phyloP scores from a whole-genome alignment of 176 grass and related monocot genomes.

The Themeda triandra region DNA sequence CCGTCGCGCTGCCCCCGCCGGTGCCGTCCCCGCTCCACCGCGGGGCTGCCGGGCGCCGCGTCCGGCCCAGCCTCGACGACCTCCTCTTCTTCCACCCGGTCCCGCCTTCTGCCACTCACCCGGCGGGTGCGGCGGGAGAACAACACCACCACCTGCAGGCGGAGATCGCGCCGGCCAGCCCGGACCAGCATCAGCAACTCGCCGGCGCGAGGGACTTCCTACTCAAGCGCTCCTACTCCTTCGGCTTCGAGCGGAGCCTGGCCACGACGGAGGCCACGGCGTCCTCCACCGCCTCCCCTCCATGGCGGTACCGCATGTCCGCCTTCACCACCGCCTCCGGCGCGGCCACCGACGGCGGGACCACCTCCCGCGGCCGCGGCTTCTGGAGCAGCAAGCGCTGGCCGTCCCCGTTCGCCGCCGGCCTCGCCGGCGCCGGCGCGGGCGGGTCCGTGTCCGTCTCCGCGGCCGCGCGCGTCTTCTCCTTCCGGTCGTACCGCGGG shows the following conservation, averaged over 20 bases:
- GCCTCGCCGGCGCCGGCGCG: slow-evolving; percentile 25
- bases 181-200: not conserved
- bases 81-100: slow-evolving; percentile 66
- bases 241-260: slow-evolving; percentile 76
- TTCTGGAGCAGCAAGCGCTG: slow-evolving; percentile 99
- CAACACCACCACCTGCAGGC: not conserved
- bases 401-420: slow-evolving; percentile 69
- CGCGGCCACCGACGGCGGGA: slow-evolving; percentile 17
- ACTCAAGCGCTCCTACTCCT: slow-evolving; percentile 82
- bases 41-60: slow-evolving; percentile 34
- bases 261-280: slow-evolving; percentile 50
- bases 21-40: slow-evolving; percentile 32
- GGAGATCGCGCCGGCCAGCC: slow-evolving; percentile 52
- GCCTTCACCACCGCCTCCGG: not conserved
- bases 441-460: slow-evolving; percentile 22
- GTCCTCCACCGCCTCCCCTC: slow-evolving; percentile 60
- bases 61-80: slow-evolving; percentile 76
- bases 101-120: not conserved
- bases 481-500: slow-evolving; percentile 66
- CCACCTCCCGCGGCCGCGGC: slow-evolving; percentile 15
- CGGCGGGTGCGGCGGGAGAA: too few species aligned
- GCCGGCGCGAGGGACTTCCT: slow-evolving; percentile 45
- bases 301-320: slow-evolving; percentile 55
- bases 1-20: slow-evolving; percentile 43
- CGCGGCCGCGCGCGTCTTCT: slow-evolving; percentile 66